phyloP scores from a whole-genome alignment of 2,329 filamentous ascomycete genomes.

The Sclerotinia borealis region DNA sequence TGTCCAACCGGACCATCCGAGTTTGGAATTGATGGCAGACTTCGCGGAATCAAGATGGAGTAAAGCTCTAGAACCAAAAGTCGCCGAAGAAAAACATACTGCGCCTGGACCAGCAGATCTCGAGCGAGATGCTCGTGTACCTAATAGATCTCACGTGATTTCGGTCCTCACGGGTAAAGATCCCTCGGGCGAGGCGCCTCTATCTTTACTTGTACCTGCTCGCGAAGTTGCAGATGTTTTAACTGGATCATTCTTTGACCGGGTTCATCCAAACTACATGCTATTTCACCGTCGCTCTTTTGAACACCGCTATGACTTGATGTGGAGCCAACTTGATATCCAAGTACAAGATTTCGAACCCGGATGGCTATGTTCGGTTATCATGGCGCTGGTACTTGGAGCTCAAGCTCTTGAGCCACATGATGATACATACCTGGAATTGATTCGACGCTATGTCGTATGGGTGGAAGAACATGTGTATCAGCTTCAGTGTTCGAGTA shows the following conservation, averaged over 20 bases:
- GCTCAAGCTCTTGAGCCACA: slow-evolving; percentile 34
- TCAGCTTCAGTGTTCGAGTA: slow-evolving; percentile 35
- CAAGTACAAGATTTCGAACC: slow-evolving; percentile 33
- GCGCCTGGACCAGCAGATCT: slow-evolving; percentile 1
- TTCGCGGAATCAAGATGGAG: slow-evolving; percentile 29
- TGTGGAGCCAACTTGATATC: slow-evolving; percentile 29
- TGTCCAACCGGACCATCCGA: slow-evolving; percentile 24
- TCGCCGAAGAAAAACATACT: slow-evolving; percentile 19
- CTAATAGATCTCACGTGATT: background rate
- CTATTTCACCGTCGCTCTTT: slow-evolving; percentile 38
- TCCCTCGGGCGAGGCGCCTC: slow-evolving; percentile 18
- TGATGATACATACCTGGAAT: slow-evolving; percentile 30
- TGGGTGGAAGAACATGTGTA: slow-evolving; percentile 34
- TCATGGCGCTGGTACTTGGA: slow-evolving; percentile 34
- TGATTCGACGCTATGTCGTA: slow-evolving; percentile 32
- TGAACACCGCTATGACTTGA: slow-evolving; percentile 34
- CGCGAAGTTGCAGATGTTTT: slow-evolving; percentile 35
- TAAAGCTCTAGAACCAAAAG: slow-evolving; percentile 29
- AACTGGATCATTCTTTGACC: slow-evolving; percentile 36
- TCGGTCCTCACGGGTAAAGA: background rate
- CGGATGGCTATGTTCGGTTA: slow-evolving; percentile 38
- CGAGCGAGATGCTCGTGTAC: background rate
- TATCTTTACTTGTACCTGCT: slow-evolving; percentile 31
- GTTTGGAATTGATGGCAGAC: slow-evolving; percentile 23
- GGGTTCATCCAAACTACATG: slow-evolving; percentile 36